phyloP scores from a whole-genome alignment of 2,329 filamentous ascomycete genomes.

The Venturiaceae sp. region DNA sequence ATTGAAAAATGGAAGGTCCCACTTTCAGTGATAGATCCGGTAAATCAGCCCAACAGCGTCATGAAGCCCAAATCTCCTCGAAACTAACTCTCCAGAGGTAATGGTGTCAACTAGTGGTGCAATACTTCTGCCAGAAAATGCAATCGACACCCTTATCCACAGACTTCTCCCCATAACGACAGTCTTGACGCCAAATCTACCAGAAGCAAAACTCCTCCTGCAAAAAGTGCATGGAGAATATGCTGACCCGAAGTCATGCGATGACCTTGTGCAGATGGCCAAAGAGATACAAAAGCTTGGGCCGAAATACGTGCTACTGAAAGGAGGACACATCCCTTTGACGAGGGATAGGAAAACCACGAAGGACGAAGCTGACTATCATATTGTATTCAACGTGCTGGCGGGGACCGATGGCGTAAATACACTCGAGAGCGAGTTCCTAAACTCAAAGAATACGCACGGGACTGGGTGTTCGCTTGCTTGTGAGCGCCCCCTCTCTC shows the following conservation, averaged over 20 bases:
- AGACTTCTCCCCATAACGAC: conserved; percentile 57
- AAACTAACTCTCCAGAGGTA: conserved; percentile 45
- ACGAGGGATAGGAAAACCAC: conserved; percentile 49
- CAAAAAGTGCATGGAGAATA: conserved; percentile 36
- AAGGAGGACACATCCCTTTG: conserved; percentile 84
- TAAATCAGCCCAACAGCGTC: conserved; percentile 29
- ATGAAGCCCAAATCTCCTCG: not conserved
- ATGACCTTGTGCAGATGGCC: conserved; percentile 61
- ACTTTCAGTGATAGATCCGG: conserved; percentile 63
- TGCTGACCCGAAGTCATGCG: conserved; percentile 43
- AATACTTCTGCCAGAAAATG: conserved; percentile 54
- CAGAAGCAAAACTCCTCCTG: conserved; percentile 60
- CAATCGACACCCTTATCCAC: conserved; percentile 50
- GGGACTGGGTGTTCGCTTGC: conserved; percentile 92
- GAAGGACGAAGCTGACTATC: conserved; percentile 45
- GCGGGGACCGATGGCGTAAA: conserved; percentile 50
- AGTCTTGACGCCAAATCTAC: conserved; percentile 67
- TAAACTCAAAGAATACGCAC: conserved; percentile 73
- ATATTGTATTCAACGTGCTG: conserved; percentile 68
- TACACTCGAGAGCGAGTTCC: conserved; percentile 60
- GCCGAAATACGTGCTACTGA: conserved; percentile 72
- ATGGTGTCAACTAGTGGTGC: conserved; percentile 84
- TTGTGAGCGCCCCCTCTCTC: conserved; percentile 44
- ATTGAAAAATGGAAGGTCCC: conserved; percentile 48
- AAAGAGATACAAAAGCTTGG: conserved; percentile 58